Evolutionary conservation across 805 yeast species (phyloP).

Genomic region (Ogataea pilisensis): DNA sequence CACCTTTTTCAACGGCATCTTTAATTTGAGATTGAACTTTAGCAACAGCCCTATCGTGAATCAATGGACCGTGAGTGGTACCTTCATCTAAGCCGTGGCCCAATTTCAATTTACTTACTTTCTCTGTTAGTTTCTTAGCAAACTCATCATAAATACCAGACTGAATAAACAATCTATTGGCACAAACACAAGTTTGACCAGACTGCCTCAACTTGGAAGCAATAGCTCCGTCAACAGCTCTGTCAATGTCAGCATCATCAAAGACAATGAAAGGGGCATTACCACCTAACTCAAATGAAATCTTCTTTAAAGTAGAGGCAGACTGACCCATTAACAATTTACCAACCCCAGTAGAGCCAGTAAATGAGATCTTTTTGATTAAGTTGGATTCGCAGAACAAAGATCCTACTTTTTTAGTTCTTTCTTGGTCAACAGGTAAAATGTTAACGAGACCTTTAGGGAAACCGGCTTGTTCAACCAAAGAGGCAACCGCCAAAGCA

Average conservation of each 20-base stretch:
- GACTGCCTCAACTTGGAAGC: slow-evolving; percentile 69
- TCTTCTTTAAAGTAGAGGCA: slow-evolving; percentile 59
- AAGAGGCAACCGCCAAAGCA: slow-evolving; percentile 61
- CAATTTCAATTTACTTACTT: slow-evolving; percentile 41
- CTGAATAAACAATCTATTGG: slow-evolving; percentile 68
- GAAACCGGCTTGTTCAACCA: slow-evolving; percentile 64
- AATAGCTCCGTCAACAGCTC: slow-evolving; percentile 63
- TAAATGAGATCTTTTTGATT: slow-evolving; percentile 68
- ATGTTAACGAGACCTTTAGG: slow-evolving; percentile 69
- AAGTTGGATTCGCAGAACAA: slow-evolving; percentile 50
- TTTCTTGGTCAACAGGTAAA: slow-evolving; percentile 42
- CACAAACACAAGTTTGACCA: slow-evolving; percentile 83
- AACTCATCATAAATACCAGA: slow-evolving; percentile 61
- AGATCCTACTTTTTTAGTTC: slow-evolving; percentile 47
- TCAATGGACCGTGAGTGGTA: slow-evolving; percentile 76
- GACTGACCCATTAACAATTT: slow-evolving; percentile 61
- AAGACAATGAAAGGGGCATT: slow-evolving; percentile 77
- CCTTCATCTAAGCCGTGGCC: slow-evolving; percentile 59
- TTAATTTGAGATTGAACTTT: slow-evolving; percentile 60
- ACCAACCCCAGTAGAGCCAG: slow-evolving; percentile 77
- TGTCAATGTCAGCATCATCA: slow-evolving; percentile 64
- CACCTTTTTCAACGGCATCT: slow-evolving; percentile 66
- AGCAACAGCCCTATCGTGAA: slow-evolving; percentile 55
- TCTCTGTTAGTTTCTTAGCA: slow-evolving; percentile 42
- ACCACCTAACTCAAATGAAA: slow-evolving; percentile 75